Conservation (phyloP, 2,329 filamentous ascomycete genomes). For the Trichoderma lentiforme region DNA sequence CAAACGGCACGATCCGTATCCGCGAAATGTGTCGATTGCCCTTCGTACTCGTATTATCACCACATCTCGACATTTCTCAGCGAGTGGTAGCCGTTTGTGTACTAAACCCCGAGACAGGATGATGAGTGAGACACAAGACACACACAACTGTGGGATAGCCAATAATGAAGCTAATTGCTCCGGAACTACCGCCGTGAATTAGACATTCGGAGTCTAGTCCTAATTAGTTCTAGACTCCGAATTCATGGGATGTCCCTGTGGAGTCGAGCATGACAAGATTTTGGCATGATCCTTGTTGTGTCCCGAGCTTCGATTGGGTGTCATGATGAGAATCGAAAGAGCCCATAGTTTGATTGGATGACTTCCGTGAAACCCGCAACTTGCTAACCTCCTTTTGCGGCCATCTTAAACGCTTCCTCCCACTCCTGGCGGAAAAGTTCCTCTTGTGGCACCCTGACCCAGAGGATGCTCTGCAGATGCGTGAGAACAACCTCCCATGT, state of each 20-base stretch:
- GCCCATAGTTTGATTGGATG: not conserved
- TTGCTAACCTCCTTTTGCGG: not conserved
- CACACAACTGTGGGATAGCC: not conserved
- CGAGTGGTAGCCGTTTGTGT: not conserved
- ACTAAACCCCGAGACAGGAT: not conserved
- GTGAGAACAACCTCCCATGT: not conserved
- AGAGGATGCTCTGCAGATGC: not conserved
- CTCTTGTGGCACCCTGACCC: constrained; percentile 1
- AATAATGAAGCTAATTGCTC: not conserved
- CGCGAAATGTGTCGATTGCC: not conserved
- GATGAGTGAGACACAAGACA: not conserved
- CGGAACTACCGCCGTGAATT: not conserved
- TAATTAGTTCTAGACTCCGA: constrained; percentile 14
- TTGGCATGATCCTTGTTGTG: not conserved
- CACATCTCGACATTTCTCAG: not conserved
- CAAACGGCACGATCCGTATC: not conserved
- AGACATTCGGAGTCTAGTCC: constrained; percentile 15
- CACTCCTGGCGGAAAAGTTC: constrained; percentile 5
- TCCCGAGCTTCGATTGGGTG: not conserved
- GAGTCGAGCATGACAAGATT: not conserved
- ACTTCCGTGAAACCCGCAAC: not conserved
- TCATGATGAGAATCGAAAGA: not conserved
- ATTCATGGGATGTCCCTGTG: not conserved
- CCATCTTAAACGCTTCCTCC: not conserved
- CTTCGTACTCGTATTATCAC: constrained; percentile 4